A percentile compares a stretch with the other conserved stretches of the same genome.
Conservation (phyloP, 345 rosid genomes). For the Eucalyptus sp. region DNA sequence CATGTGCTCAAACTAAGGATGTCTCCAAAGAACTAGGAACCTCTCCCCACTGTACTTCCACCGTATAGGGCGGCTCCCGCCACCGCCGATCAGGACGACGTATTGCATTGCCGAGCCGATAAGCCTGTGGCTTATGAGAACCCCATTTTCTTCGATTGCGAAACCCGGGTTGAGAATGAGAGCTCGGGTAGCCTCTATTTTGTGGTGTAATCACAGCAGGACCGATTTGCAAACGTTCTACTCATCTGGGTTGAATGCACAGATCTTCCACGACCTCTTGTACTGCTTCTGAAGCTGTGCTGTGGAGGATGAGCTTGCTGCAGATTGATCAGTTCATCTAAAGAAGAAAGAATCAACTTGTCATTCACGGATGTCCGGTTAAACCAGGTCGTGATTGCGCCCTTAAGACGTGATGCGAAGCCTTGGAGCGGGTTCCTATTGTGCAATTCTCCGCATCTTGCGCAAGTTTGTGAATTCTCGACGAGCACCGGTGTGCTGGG, state of each 20-base stretch:
- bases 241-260: neutral
- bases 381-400: neutral
- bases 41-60: neutral
- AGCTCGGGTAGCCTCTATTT: neutral
- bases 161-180: neutral
- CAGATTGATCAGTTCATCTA: neutral
- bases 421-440: neutral
- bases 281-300: neutral
- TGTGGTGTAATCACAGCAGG: neutral
- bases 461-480: neutral
- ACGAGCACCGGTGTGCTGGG: neutral
- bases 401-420: constrained; percentile 1
- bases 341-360: neutral
- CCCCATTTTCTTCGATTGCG: neutral
- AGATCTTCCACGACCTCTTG: neutral
- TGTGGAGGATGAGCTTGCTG: neutral
- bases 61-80: neutral
- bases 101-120: neutral
- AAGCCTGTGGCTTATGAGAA: neutral
- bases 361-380: neutral
- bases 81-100: neutral
- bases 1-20: neutral
- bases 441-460: constrained; percentile 1
- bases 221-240: neutral
- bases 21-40: neutral